phyloP scores from a whole-genome alignment of 2,329 filamentous ascomycete genomes.

The Lachnellula arida region DNA sequence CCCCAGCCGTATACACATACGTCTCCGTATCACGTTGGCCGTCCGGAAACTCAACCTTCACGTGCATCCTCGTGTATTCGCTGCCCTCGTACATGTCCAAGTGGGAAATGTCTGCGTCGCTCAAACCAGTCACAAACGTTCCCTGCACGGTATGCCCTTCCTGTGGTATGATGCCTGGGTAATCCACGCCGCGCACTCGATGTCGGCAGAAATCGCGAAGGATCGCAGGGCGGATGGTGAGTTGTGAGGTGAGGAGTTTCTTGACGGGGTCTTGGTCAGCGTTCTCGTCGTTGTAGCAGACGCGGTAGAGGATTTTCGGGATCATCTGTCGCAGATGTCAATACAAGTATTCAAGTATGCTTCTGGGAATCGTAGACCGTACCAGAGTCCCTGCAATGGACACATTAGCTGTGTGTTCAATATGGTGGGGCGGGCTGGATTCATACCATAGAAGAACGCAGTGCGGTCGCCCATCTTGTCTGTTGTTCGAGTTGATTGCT shows the following conservation, averaged over 20 bases:
- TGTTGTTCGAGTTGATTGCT: neutral
- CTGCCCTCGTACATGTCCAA: conserved; percentile 79
- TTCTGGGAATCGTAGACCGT: neutral
- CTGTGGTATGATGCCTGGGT: conserved; percentile 69
- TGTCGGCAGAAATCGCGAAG: conserved; percentile 67
- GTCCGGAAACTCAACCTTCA: conserved; percentile 46
- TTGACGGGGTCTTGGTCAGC: conserved; percentile 38
- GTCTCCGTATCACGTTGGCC: conserved; percentile 42
- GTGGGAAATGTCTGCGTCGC: conserved; percentile 66
- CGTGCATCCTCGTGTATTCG: conserved; percentile 60
- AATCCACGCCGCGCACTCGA: conserved; percentile 66
- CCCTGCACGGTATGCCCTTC: conserved; percentile 61
- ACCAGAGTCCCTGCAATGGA: conserved; percentile 19
- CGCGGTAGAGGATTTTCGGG: conserved; percentile 78
- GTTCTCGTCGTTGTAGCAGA: conserved; percentile 57
- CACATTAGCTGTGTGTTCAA: neutral
- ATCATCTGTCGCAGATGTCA: conserved; percentile 55
- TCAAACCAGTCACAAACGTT: conserved; percentile 72
- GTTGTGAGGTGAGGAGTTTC: conserved; percentile 28
- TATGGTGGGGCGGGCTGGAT: neutral
- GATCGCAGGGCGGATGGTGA: conserved; percentile 70
- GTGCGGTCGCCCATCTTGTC: conserved; percentile 26
- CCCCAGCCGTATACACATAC: conserved; percentile 57
- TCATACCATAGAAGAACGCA: conserved; percentile 55
- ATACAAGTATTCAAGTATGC: neutral